Evolutionary conservation across 495 filamentous ascomycete genomes (phyloP).

Genomic region (Hypoxylon cercidicola): DNA sequence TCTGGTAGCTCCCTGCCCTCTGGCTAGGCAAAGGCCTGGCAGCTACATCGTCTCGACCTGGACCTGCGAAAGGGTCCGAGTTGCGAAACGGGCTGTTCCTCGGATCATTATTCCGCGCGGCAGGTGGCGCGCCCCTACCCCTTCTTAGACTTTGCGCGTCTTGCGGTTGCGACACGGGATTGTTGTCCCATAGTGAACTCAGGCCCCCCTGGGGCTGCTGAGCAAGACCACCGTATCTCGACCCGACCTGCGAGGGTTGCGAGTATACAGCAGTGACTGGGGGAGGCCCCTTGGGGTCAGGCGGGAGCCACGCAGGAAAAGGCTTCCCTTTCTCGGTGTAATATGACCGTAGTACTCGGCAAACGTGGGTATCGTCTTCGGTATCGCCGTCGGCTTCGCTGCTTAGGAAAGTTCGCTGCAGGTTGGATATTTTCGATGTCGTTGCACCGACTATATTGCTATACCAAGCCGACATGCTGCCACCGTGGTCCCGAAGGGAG

Average conservation of each 20-base stretch:
- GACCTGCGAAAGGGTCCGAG: slow-evolving; percentile 49
- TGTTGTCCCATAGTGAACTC: slow-evolving; percentile 86
- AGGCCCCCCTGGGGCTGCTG: slow-evolving; percentile 57
- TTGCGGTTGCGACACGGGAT: slow-evolving; percentile 51
- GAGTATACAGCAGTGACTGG: slow-evolving; percentile 63
- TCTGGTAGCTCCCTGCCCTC: slow-evolving; percentile 77
- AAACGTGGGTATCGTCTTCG: slow-evolving; percentile 94
- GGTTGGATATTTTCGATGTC: slow-evolving; percentile 79
- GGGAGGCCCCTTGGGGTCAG: slow-evolving; percentile 78
- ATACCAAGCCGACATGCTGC: slow-evolving; percentile 82
- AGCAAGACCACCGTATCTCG: slow-evolving; percentile 60
- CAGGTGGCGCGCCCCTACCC: slow-evolving; percentile 48
- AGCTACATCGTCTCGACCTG: slow-evolving; percentile 49
- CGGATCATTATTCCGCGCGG: slow-evolving; percentile 39
- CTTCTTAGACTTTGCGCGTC: slow-evolving; percentile 67
- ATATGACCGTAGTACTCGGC: slow-evolving; percentile 92
- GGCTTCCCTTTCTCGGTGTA: slow-evolving; percentile 88
- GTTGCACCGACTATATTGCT: slow-evolving; percentile 80
- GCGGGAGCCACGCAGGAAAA: slow-evolving; percentile 89
- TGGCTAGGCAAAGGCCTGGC: slow-evolving; percentile 76
- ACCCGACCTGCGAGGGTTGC: slow-evolving; percentile 59
- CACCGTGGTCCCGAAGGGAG: slow-evolving; percentile 15
- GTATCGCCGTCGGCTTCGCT: slow-evolving; percentile 90
- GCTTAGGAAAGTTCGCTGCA: slow-evolving; percentile 80
- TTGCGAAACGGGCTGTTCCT: slow-evolving; percentile 44